Conservation (phyloP, 2,329 filamentous ascomycete species). For the Raffaelea albimanens region DNA sequence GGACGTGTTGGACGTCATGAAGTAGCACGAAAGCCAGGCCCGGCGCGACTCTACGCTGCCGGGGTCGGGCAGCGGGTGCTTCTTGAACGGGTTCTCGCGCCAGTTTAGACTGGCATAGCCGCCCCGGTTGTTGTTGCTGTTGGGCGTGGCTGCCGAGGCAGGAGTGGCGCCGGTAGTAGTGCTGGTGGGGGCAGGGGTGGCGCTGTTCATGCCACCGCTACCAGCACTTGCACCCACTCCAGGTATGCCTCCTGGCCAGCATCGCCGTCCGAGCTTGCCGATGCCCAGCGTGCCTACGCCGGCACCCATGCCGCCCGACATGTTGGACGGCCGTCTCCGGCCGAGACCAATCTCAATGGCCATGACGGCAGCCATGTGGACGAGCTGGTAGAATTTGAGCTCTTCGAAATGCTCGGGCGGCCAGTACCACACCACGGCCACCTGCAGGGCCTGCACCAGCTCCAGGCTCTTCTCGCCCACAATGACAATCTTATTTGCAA, state of each 20-base stretch:
- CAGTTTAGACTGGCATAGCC: conserved; percentile 17
- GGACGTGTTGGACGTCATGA: conserved; percentile 47
- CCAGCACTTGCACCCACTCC: no score
- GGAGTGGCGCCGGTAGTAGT: background rate
- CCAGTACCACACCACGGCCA: conserved; percentile 76
- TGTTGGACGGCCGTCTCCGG: conserved; percentile 24
- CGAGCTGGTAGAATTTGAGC: conserved; percentile 81
- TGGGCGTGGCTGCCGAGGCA: background rate
- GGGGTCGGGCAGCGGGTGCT: conserved; percentile 37
- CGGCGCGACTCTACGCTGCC: conserved; percentile 45
- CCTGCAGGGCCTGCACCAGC: conserved; percentile 67
- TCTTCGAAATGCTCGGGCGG: conserved; percentile 77
- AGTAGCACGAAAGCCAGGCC: conserved; percentile 51
- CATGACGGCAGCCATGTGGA: conserved; percentile 74
- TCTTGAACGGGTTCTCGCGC: conserved; percentile 32
- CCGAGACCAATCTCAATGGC: conserved; percentile 73
- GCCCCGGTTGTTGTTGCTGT: no score
- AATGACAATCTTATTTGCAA: conserved; percentile 66
- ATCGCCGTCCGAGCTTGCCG: no score
- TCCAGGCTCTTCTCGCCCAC: conserved; percentile 75
- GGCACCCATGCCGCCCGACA: background rate
- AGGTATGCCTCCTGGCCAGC: no score
- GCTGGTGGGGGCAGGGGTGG: background rate
- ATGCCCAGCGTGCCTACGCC: no score
- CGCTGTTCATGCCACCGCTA: background rate